Base-by-base conservation (phyloP, 805 yeast species). In the Lachancea cidri region DNA sequence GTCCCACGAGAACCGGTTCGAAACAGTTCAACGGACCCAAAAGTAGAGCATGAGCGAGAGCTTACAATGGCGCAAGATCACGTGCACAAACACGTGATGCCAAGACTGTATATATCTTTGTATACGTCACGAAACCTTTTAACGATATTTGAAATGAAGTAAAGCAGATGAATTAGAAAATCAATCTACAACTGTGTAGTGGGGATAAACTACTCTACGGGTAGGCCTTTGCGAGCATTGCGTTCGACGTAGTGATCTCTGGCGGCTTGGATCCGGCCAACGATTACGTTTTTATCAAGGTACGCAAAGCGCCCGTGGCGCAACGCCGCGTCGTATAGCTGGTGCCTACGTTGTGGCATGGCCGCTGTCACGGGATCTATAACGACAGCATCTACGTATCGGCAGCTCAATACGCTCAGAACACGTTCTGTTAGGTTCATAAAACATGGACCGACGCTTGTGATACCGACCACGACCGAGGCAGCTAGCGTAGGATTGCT, bases 401-500 rank as follows among this genome's bases (percentile, higher is more conserved):
- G 73, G 64, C 96, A 87, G 62, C 91, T 96, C 53, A 93, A 66
- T 5, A 88, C 89, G 61, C 96, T 87, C 45, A 93, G 67, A 0
- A 89, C 74, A 45, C 98, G 74, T 62, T 93, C 98, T 45, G 83
- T 76, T 15, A 85, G 53, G 54, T 85, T 87, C 97, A 93, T 93
- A 30, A 88, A 79, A 19, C 95, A 94, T 54, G 78, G 77, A 50
- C 78, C 79, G 38, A 71, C 63, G 15, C 88, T 89, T 53, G 78
- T 76, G 53, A 69, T 64, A 75, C 81, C 46, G 75, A 79, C 38
- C 71, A 74, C 34, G 46, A 57, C 58, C 81, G 93, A 50, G 73
- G 77, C n/a, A n/a, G n/a, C n/a, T n/a, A n/a, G n/a, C n/a, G n/a
- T n/a, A n/a, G n/a, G n/a, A n/a, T 6, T 14, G 14, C 63, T 60